Conservation (phyloP, 805 yeast species). For the Candida andamanensis region DNA sequence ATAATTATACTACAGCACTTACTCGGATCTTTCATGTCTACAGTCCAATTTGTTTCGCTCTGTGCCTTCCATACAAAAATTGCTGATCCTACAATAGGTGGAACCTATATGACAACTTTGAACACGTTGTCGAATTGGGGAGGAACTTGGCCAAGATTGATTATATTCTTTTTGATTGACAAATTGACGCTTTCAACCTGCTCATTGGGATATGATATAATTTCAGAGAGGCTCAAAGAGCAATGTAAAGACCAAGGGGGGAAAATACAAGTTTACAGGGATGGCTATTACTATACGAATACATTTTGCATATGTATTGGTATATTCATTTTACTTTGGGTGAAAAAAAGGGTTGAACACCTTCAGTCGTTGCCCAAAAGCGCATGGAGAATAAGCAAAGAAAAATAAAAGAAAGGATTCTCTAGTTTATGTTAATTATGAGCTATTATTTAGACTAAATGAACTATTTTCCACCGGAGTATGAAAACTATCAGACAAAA, state of each 20-base stretch:
- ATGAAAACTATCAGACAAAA: slow-evolving; percentile 28
- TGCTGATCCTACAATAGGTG: slow-evolving; percentile 95
- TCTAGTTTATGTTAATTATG: background rate
- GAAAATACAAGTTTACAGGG: slow-evolving; percentile 46
- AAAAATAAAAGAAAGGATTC: slow-evolving; percentile 2
- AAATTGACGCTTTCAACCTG: slow-evolving; percentile 67
- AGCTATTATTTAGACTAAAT: slow-evolving; percentile 7
- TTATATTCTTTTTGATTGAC: slow-evolving; percentile 77
- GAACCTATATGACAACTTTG: slow-evolving; percentile 95
- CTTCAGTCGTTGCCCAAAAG: slow-evolving; percentile 69
- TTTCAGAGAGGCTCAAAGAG: slow-evolving; percentile 36
- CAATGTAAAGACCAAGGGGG: slow-evolving; percentile 56
- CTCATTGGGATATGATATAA: slow-evolving; percentile 14
- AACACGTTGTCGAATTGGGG: slow-evolving; percentile 91
- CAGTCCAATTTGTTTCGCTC: slow-evolving; percentile 90
- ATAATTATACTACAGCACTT: slow-evolving; percentile 78
- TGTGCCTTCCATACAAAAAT: slow-evolving; percentile 93
- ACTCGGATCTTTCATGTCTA: slow-evolving; percentile 84
- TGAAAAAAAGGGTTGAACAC: slow-evolving; percentile 53
- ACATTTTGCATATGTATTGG: slow-evolving; percentile 68
- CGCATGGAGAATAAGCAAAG: slow-evolving; percentile 62
- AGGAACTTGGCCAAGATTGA: slow-evolving; percentile 95
- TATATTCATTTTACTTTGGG: slow-evolving; percentile 58
- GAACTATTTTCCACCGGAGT: slow-evolving; percentile 11
- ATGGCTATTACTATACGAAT: slow-evolving; percentile 84